Conservation (phyloP, 306 rosid species). For the Arachis stenosperma region DNA sequence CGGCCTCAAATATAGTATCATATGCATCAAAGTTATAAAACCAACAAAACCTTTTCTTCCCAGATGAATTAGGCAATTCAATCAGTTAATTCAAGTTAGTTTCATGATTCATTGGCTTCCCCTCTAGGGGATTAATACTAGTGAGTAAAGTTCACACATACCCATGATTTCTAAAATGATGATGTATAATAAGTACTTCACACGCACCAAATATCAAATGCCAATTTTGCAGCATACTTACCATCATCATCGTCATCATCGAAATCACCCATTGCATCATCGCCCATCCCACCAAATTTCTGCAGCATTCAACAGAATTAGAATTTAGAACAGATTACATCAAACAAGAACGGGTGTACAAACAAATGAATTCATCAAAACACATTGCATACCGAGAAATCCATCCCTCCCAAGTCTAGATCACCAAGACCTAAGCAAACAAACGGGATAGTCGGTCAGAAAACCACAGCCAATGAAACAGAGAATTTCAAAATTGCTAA, state of each 20-base stretch:
- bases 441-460: background rate
- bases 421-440: slow-evolving; percentile 48
- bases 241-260: slow-evolving; percentile 59
- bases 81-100: too few relatives aligned
- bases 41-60: too few relatives aligned
- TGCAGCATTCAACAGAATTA: slow-evolving; percentile 29
- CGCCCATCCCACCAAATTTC: slow-evolving; percentile 66
- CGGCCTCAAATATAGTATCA: background rate
- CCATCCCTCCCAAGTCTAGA: slow-evolving; percentile 75
- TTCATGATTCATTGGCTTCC: too few relatives aligned
- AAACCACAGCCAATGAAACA: too few relatives aligned
- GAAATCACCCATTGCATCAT: slow-evolving; percentile 55
- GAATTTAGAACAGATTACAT: slow-evolving; percentile 11
- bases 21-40: too few relatives aligned
- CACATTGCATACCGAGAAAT: slow-evolving; percentile 64
- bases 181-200: background rate
- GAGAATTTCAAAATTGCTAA: background rate
- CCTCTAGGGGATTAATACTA: too few relatives aligned
- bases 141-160: too few relatives aligned
- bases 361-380: background rate
- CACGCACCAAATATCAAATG: background rate
- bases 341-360: background rate
- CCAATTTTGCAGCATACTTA: slow-evolving; percentile 6
- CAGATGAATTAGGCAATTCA: too few relatives aligned
- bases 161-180: background rate